Evolutionary conservation across 148 eudicot genomes (phyloP), one percentile per base, ranked within the genome.

Genomic region (Nyssa sinensis): DNA sequence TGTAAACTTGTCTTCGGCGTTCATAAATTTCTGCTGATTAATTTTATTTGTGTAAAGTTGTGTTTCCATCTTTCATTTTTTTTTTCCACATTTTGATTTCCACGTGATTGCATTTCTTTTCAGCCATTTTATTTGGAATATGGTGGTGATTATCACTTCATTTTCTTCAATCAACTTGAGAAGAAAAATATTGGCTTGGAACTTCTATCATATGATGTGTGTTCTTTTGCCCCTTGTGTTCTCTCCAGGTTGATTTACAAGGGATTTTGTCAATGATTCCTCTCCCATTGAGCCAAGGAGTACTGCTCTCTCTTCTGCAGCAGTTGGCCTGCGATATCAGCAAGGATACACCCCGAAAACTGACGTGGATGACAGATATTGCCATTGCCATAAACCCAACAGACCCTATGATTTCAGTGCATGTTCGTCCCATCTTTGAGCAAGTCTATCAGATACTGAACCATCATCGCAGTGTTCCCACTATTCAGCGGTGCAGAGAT

Each of bases 281-380:
- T 31, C 73, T 85, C 55, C 96, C 99, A 9, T 74, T 95, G 84
- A 92, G 90, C 77, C 99, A 93, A 80, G 97, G 97, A 51, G 97
- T 95, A 19, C 75, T 95, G 57, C 93, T 95, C 19, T 92, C 99
- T n/a, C 94, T 95, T 64, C 88, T 95, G 53, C 99, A 95, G 84
- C 99, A 95, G 77, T 81, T 93, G 69, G 87, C 99, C 24, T 95
- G 99, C 74, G 99, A 93, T 72, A 85, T 93, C 13, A 75, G 77
- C 65, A 88, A 81, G 58, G 97, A 93, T 47, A 83, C 87, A 1
- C 25, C 87, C 16, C 79, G 86, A 64, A 95, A 95, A 74, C 72
- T 95, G 57, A 76, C 66, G 5, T 95, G 97, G 97, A 90, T 95
- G 97, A 84, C 81, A 24, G 97, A 95, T 44, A 94, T 93, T 57